These are phyloP conservation scores for Agaricus sinodeliciosus DNA, from an alignment of 768 basidiomycete species.

Conservation along the genomic window DNA sequence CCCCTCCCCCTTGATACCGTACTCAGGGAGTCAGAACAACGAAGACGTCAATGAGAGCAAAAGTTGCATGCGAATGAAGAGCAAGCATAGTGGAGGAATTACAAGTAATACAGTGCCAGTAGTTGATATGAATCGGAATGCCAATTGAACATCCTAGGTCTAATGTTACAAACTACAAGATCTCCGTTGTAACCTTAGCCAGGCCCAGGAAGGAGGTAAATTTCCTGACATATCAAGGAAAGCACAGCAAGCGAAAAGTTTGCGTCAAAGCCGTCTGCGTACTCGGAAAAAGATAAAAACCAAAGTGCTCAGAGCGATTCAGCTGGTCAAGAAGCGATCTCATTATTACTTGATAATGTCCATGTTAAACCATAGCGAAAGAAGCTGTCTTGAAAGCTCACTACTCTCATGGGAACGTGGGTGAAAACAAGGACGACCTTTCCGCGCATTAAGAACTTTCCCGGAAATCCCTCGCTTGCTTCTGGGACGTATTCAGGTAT, in stretches of 20 bases:
- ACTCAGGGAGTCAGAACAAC: no score
- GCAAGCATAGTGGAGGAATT: no score
- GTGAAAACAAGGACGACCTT: slow-evolving; percentile 15
- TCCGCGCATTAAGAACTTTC: slow-evolving; percentile 7
- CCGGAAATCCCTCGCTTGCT: slow-evolving; percentile 6
- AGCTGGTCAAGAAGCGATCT: neutral
- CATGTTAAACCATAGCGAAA: neutral
- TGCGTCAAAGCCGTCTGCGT: neutral
- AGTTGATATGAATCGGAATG: no score
- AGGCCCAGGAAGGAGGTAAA: neutral
- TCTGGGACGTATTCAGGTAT: slow-evolving; percentile 3
- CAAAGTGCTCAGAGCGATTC: neutral
- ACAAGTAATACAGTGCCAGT: no score
- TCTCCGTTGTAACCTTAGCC: neutral
- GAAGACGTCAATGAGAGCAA: no score
- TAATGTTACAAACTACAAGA: neutral
- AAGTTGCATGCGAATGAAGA: no score
- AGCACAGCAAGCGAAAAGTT: neutral
- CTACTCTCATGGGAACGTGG: slow-evolving; percentile 25
- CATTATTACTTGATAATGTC: neutral
- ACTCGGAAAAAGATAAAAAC: neutral
- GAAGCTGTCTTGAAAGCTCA: slow-evolving; percentile 29
- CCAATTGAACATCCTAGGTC: neutral
- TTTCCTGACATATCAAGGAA: neutral
- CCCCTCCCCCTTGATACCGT: no score